These are phyloP conservation scores for Colletotrichum nymphaeae DNA, from an alignment of 2,329 filamentous ascomycete genomes.

Conservation along the genomic window DNA sequence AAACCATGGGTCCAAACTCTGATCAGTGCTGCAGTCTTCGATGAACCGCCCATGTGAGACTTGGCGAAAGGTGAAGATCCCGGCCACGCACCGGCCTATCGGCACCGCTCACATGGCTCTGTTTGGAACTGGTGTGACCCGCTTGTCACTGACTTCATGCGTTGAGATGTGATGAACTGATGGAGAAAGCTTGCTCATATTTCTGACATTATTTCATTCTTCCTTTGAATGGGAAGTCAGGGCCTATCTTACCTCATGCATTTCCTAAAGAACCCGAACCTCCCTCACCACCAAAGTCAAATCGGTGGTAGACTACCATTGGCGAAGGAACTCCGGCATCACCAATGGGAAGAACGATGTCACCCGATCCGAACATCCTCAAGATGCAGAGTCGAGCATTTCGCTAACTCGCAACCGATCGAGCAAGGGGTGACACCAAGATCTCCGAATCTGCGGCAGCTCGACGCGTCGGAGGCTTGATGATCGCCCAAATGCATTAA, in stretches of 20 bases:
- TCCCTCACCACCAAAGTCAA: too few relatives aligned
- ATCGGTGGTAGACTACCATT: too few relatives aligned
- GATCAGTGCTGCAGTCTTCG: background rate
- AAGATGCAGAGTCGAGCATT: background rate
- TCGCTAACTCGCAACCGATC: background rate
- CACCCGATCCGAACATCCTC: too few relatives aligned
- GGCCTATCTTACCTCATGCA: too few relatives aligned
- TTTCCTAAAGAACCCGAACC: too few relatives aligned
- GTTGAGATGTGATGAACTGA: slow-evolving; percentile 6
- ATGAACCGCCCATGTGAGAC: background rate
- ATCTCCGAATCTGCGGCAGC: background rate
- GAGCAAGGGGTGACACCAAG: too few relatives aligned
- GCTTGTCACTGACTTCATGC: too few relatives aligned
- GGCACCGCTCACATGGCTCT: background rate
- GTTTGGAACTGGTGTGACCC: too few relatives aligned
- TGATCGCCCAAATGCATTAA: background rate
- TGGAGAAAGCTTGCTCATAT: background rate
- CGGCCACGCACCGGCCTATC: background rate
- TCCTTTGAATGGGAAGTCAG: too few relatives aligned
- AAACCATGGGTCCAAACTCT: slow-evolving; percentile 8
- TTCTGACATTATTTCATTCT: background rate
- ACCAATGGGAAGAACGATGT: too few relatives aligned
- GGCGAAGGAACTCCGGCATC: too few relatives aligned
- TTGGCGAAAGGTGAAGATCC: slow-evolving; percentile 1
- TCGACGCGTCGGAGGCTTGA: background rate